These are phyloP conservation scores for Colletotrichum sp. DNA, from an alignment of 2,329 filamentous ascomycete species.

Conservation along the genomic window DNA sequence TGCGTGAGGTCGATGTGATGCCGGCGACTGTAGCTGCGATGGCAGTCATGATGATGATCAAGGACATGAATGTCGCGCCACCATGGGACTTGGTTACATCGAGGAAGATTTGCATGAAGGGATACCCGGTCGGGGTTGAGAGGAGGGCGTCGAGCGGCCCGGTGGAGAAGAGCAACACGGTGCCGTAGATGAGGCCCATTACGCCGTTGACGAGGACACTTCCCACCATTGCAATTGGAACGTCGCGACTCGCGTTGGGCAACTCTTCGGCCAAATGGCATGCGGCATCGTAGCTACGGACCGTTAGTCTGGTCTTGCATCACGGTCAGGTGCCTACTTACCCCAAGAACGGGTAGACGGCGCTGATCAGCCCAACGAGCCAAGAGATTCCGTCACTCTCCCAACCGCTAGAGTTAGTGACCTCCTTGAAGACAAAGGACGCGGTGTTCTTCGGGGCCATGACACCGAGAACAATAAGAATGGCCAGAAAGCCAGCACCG, in stretches of 20 bases:
- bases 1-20: conserved; percentile 39
- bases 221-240: conserved; percentile 37
- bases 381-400: conserved; percentile 33
- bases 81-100: conserved; percentile 29
- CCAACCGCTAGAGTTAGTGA: conserved; percentile 37
- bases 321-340: conserved; percentile 13
- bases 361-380: conserved; percentile 34
- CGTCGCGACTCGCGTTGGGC: conserved; percentile 34
- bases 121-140: conserved; percentile 43
- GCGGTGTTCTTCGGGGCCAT: conserved; percentile 34
- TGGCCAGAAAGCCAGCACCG: conserved; percentile 28
- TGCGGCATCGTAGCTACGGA: conserved; percentile 34
- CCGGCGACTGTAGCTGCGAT: conserved; percentile 34
- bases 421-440: conserved; percentile 34
- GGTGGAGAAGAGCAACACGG: conserved; percentile 48
- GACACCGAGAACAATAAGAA: conserved; percentile 31
- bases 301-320: neutral
- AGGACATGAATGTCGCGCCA: conserved; percentile 31
- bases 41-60: conserved; percentile 31
- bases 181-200: conserved; percentile 45
- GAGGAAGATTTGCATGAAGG: conserved; percentile 45
- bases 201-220: conserved; percentile 45
- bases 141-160: conserved; percentile 42
- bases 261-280: conserved; percentile 38
- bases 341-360: conserved; percentile 38